Evolutionary conservation across 495 filamentous ascomycete species (phyloP).

Genomic region (Clohesyomyces aquaticus): DNA sequence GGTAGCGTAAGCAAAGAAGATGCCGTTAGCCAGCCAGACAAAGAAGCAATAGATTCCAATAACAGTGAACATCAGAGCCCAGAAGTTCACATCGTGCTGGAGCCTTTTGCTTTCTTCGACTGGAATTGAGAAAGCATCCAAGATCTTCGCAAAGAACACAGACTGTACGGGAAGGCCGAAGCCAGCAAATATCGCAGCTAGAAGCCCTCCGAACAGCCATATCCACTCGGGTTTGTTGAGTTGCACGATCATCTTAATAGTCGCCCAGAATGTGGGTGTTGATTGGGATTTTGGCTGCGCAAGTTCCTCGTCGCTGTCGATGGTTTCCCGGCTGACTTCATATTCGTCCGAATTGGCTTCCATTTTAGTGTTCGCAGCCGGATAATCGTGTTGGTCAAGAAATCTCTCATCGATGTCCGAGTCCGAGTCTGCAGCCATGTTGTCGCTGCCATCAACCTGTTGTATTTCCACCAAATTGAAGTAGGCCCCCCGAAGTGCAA

Average conservation of each 20-base stretch:
- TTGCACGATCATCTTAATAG: not conserved
- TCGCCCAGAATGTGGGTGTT: not conserved
- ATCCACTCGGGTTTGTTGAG: not conserved
- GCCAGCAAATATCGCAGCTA: not conserved
- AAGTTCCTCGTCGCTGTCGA: not conserved
- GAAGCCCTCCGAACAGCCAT: not conserved
- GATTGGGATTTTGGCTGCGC: not conserved
- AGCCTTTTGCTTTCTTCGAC: not conserved
- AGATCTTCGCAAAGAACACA: constrained; percentile 2
- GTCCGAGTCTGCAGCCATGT: not conserved
- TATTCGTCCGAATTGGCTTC: not conserved
- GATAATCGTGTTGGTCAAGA: not conserved
- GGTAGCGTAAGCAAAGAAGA: constrained; percentile 70
- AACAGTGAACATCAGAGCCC: constrained; percentile 91
- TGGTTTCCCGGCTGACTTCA: constrained; percentile 3
- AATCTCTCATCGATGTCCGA: not conserved
- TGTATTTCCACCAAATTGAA: constrained; percentile 69
- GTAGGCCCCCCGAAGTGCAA: constrained; percentile 66
- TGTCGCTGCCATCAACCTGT: constrained; percentile 5
- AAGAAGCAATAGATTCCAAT: constrained; percentile 77
- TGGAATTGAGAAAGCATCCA: constrained; percentile 2
- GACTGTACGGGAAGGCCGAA: constrained; percentile 4
- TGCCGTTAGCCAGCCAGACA: constrained; percentile 66
- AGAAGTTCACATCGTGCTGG: constrained; percentile 65
- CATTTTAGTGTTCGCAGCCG: not conserved